Base-by-base conservation (phyloP, 768 basidiomycete genomes). In the Tremella yokohamensis region DNA sequence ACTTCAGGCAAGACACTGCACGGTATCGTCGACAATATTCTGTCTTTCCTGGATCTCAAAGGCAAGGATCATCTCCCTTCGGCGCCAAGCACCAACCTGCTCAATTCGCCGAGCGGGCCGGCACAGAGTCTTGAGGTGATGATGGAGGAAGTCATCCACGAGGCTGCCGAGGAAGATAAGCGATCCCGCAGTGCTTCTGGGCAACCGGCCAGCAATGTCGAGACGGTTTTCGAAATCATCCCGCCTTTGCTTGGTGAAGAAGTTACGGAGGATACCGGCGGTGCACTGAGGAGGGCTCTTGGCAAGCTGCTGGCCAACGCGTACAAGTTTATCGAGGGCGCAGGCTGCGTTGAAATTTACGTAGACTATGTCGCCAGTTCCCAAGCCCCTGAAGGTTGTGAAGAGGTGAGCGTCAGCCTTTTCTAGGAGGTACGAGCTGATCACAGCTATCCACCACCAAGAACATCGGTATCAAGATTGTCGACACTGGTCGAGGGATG, bases 1-100 rank as follows among this genome's bases (percentile, higher is more conserved):
- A 70, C 68, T 1, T 64, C 66, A 1, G 70, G 72, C 12, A 67
- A 66, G 16, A 68, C 65, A 0, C 61, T 75, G 18, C 69, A 75
- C 25, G 68, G 68, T 7, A 73, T 75, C 22, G 70, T 73, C 52
- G 70, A 71, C 52, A 75, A 75, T 45, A 73, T 75, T 54, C 60
- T 75, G n/a, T 70, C 63, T 9, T 74, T 72, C 58, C 63, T 74
- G 11, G 71, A 73, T 39, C 52, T 73, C 8, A 65, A 64, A 47
- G 54, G 26, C 8, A 60, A 60, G 40, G 72, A 71, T n/a, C 39
- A 49, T 51, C 29, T 56, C 37, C 25, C 49, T 6, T 40, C 56
- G 7, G 20, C 54, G 15, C 19, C 52, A 18, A 49, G 54, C 15
- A 49, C 55, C 12, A 48, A 49, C 16, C 13, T 56, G 39, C 24